A percentile compares a stretch with the other conserved stretches of the same genome.
These are phyloP conservation scores for Aspergillus cristatus DNA, from an alignment of 495 filamentous ascomycete species.

Conservation along the genomic window DNA sequence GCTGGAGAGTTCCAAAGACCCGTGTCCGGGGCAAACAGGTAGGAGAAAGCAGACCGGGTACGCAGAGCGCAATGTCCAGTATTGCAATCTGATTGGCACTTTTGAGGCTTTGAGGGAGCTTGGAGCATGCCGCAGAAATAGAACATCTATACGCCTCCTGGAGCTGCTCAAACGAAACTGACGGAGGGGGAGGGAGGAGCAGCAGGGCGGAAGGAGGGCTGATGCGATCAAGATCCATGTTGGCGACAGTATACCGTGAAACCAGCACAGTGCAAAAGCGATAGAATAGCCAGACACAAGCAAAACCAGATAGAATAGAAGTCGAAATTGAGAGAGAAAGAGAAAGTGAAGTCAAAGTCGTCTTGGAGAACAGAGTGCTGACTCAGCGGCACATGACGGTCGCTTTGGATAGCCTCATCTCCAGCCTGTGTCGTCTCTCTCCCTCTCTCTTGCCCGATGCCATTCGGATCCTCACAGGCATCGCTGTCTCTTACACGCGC, in stretches of 20 bases:
- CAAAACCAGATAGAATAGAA: too few species aligned
- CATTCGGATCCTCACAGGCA: neutral
- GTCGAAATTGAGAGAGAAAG: too few species aligned
- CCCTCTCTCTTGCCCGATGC: neutral
- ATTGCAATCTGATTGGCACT: conserved; percentile 20
- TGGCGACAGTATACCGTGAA: conserved; percentile 4
- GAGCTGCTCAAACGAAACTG: conserved; percentile 27
- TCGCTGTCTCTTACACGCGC: conserved; percentile 3
- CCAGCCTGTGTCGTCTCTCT: neutral
- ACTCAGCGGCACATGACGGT: conserved; percentile 12
- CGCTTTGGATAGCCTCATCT: conserved; percentile 1
- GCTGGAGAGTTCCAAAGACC: conserved; percentile 55
- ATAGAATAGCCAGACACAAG: too few species aligned
- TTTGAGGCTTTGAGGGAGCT: conserved; percentile 19
- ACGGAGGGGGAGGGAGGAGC: conserved; percentile 39
- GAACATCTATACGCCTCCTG: conserved; percentile 32
- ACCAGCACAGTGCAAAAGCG: conserved; percentile 1
- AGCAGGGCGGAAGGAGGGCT: conserved; percentile 29
- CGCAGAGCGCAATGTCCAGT: conserved; percentile 36
- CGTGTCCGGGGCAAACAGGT: conserved; percentile 38
- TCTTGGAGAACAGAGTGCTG: neutral
- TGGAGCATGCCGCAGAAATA: conserved; percentile 24
- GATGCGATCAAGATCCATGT: conserved; percentile 18
- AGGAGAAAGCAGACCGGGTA: conserved; percentile 32
- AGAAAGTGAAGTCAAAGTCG: too few species aligned